Base-by-base conservation (phyloP, 352 stramenopile species). In the Pythium sp. region DNA sequence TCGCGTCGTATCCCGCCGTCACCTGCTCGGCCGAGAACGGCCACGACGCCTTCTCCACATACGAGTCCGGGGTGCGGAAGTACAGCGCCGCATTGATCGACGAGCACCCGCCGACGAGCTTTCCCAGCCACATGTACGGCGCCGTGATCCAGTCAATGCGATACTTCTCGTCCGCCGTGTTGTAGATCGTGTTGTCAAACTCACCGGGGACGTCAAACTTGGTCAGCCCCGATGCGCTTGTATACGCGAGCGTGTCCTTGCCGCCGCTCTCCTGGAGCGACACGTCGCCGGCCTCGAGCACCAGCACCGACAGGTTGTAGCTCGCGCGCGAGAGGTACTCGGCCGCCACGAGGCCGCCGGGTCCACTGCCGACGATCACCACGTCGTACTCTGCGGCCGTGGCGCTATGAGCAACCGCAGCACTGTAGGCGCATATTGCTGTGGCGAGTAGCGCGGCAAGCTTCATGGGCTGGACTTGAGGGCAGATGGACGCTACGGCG, bases 71-170 rank as follows among this genome's bases (percentile, higher is more conserved):
- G 5, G 80, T 89, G 38, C 84, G 81, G 62, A 95, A 88, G 72
- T 93, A 94, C 36, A 95, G 76, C 74, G 84, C 84, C 24, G 71
- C 84, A 56, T 93, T 96, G 62, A 95, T 81, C 15, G 81, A 91
- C 49, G 80, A 91, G 64, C 76, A 93, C 14, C 89, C 90, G 38
- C 86, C 89, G n/a, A 97, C 61, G 32, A 84, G 73, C 66, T 92
- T 92, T 26, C 87, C 89, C 15, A 87, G 72, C 72, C 73, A 89
- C 70, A 84, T 74, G 49, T 81, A 72, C 20, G 79, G 65, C 22
- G 67, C 53, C 12, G 74, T 58, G 26, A 85, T 71, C 68, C 73
- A 89, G 30, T 89, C 77, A 18, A 75, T 70, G 14, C 78, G 75
- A 62, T 86, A 86, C 38, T 70, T 77, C n/a, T 80, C 75, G 46